Evolutionary conservation across 805 yeast genomes (phyloP), one percentile per base, ranked within the genome.

Genomic region (Kodamaea laetipori): DNA sequence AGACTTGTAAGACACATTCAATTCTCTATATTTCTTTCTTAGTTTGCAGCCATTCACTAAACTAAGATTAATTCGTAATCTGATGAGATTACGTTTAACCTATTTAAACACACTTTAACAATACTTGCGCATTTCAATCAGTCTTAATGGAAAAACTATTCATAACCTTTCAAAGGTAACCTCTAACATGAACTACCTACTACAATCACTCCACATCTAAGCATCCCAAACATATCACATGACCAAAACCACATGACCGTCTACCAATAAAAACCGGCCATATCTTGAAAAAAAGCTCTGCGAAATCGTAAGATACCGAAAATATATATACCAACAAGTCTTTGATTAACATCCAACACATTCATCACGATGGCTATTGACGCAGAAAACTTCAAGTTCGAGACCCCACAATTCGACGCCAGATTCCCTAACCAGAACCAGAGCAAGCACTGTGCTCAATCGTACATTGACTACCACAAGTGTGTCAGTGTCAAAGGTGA

Each of bases 351-450:
- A 42, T 27, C 28, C 12, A 39, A 25, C 8, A 21, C 24, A 21
- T 21, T 6, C 25, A 24, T 26, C 44, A 50, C 33, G 24, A 50
- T 57, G 62, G 62, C 62, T 42, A 48, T 60, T 39, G 62, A 57
- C 55, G 52, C 55, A 41, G 62, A 54, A 37, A 59, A 50, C 51
- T 60, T 60, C 52, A 59, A 60, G 57, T 57, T 60, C 53, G 63
- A 60, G 37, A 60, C 64, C 31, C 63, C 63, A 18, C 58, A 82
- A 85, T 86, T 86, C 75, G 95, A 87, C 70, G 85, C 95, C 62
- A 84, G 97, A 71, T 90, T 90, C 82, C 98, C 99, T 56, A 82
- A 89, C 78, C 90, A 83, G 71, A 92, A 92, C 82, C 99, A 92
- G 75, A 88, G 97, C 61, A 90, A 86, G 76, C 97, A 92, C 79